A percentile compares a stretch with the other conserved stretches of the same genome.
Conservation (phyloP, 1,139 yeast species). For the Diutina ranongensis region DNA sequence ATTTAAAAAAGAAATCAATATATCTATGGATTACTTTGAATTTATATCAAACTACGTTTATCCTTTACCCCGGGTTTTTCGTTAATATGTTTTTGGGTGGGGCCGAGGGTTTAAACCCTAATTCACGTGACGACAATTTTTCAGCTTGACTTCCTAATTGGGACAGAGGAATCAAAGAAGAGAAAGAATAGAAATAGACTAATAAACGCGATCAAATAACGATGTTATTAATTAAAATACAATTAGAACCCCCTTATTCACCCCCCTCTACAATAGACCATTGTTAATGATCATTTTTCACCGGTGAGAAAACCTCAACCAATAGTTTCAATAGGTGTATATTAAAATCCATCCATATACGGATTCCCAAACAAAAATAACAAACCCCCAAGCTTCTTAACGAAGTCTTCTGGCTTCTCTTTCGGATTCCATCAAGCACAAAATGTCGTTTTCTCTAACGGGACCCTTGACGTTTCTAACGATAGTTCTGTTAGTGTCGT, state of each 20-base stretch:
- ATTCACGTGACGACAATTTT: neutral
- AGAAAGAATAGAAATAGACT: neutral
- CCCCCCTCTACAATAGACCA: neutral
- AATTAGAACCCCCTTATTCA: neutral
- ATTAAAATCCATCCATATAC: constrained; percentile 5
- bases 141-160: neutral
- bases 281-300: neutral
- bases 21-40: too few species aligned
- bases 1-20: too few species aligned
- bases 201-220: neutral
- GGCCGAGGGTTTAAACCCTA: constrained; percentile 3
- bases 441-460: constrained; percentile 98
- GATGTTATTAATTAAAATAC: neutral
- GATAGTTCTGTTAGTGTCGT: constrained; percentile 95
- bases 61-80: too few species aligned
- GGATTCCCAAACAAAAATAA: constrained; percentile 5
- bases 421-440: constrained; percentile 99
- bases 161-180: neutral
- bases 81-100: too few species aligned
- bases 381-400: constrained; percentile 15
- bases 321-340: neutral
- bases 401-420: constrained; percentile 90
- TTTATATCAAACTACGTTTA: too few species aligned
- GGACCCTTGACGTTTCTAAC: constrained; percentile 99
- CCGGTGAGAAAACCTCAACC: neutral